Evolutionary conservation across 2,329 filamentous ascomycete genomes (phyloP).

Genomic region (Botrytis tulipae): DNA sequence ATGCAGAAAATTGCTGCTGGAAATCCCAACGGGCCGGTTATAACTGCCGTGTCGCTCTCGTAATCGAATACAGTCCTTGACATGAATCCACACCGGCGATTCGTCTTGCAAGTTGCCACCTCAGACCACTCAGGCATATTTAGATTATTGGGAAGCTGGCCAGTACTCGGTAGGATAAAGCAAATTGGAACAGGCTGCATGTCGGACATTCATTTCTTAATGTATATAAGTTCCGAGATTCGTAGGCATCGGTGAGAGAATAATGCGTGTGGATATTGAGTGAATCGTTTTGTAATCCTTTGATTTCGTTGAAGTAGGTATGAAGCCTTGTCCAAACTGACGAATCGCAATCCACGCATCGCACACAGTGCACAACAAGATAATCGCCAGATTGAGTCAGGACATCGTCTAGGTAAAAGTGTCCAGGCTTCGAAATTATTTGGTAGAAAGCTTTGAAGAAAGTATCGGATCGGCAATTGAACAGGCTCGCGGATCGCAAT

Average conservation of each 20-base stretch:
- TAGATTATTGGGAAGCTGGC: background rate
- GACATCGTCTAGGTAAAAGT: background rate
- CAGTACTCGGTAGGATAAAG: background rate
- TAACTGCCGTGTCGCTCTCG: background rate
- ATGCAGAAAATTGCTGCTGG: background rate
- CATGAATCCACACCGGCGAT: conserved; percentile 6
- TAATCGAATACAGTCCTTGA: background rate
- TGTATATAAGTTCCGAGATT: background rate
- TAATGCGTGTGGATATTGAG: background rate
- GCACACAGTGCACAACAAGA: background rate
- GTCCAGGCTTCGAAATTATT: background rate
- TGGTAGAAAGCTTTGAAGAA: background rate
- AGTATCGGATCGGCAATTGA: background rate
- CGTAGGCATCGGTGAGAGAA: background rate
- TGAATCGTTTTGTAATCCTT: background rate
- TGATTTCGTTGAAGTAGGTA: background rate
- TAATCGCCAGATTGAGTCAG: background rate
- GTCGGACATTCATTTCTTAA: background rate
- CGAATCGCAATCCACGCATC: background rate
- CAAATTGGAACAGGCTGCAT: background rate
- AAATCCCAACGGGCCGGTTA: background rate
- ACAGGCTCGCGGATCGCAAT: background rate
- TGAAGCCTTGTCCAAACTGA: background rate
- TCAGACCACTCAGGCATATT: background rate
- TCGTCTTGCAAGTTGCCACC: background rate